Percentiles rank a stretch among this genome's conserved stretches.
Conservation (phyloP, 164 flowering plant genomes). For the Piper longum region DNA sequence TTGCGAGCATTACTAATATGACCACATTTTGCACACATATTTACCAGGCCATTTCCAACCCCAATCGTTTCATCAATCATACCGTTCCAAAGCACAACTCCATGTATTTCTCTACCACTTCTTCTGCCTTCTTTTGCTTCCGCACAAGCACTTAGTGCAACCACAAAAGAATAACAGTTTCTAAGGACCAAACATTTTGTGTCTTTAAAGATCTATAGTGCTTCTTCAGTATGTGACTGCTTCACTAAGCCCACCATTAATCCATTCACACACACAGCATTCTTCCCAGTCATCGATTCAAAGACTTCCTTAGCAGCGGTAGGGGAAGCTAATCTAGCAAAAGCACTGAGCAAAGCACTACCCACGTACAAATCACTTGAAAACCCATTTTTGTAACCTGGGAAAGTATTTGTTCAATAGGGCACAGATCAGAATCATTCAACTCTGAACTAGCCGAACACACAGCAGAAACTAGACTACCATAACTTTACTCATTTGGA, state of each 20-base stretch:
- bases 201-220: slow-evolving; percentile 35
- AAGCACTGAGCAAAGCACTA: slow-evolving; percentile 75
- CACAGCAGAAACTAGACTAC: slow-evolving; percentile 57
- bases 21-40: slow-evolving; percentile 80
- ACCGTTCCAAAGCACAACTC: slow-evolving; percentile 37
- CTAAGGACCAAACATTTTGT: slow-evolving; percentile 32
- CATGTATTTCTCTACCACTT: slow-evolving; percentile 74
- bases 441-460: slow-evolving; percentile 12
- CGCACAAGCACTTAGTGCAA: slow-evolving; percentile 59
- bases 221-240: slow-evolving; percentile 58
- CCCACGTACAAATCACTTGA: slow-evolving; percentile 63
- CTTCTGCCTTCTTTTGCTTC: slow-evolving; percentile 45
- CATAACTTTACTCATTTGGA: slow-evolving; percentile 72
- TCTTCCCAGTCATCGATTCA: slow-evolving; percentile 42
- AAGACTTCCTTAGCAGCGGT: slow-evolving; percentile 45
- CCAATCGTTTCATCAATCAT: slow-evolving; percentile 28
- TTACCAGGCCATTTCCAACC: slow-evolving; percentile 58
- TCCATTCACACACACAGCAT: slow-evolving; percentile 72
- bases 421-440: slow-evolving; percentile 14
- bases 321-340: slow-evolving; percentile 43
- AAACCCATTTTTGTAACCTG: slow-evolving; percentile 40
- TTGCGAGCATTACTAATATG: slow-evolving; percentile 34
- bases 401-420: slow-evolving; percentile 63
- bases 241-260: slow-evolving; percentile 75
- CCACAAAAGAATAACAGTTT: slow-evolving; percentile 50